Evolutionary conservation across 345 rosid genomes (phyloP).

Genomic region (Balakata baccata): DNA sequence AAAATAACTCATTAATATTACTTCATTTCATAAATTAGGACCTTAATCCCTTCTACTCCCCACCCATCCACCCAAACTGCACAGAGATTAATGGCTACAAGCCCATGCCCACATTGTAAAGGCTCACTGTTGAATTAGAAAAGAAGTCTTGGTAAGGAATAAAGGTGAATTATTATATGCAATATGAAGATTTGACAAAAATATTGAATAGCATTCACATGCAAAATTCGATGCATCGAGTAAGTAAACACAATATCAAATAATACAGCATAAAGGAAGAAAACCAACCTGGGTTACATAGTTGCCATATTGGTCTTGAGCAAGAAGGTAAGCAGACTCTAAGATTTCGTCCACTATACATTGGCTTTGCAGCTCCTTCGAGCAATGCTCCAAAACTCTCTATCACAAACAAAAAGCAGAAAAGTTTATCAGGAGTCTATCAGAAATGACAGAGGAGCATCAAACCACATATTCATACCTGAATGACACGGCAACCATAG

Average conservation of each 20-base stretch:
- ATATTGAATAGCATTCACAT: not conserved
- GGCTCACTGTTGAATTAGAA: not conserved
- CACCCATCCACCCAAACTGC: not conserved
- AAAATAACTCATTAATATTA: too few relatives aligned
- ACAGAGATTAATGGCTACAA: not conserved
- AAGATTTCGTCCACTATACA: constrained; percentile 86
- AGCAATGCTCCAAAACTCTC: constrained; percentile 96
- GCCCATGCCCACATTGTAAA: not conserved
- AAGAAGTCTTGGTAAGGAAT: not conserved
- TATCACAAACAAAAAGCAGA: constrained; percentile 32
- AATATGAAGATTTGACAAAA: not conserved
- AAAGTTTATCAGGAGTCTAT: not conserved
- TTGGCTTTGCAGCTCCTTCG: constrained; percentile 65
- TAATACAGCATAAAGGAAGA: not conserved
- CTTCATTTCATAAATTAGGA: too few relatives aligned
- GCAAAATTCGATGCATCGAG: too few relatives aligned
- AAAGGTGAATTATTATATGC: not conserved
- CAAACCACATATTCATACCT: constrained; percentile 43
- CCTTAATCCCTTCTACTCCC: not conserved
- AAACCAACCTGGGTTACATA: constrained; percentile 87
- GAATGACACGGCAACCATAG: constrained; percentile 97
- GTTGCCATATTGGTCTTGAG: constrained; percentile 97
- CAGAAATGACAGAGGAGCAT: not conserved
- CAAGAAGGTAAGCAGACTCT: constrained; percentile 75
- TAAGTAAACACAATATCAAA: not conserved